Conservation (phyloP, 768 basidiomycete species). For the Crassisporium funariophilum region DNA sequence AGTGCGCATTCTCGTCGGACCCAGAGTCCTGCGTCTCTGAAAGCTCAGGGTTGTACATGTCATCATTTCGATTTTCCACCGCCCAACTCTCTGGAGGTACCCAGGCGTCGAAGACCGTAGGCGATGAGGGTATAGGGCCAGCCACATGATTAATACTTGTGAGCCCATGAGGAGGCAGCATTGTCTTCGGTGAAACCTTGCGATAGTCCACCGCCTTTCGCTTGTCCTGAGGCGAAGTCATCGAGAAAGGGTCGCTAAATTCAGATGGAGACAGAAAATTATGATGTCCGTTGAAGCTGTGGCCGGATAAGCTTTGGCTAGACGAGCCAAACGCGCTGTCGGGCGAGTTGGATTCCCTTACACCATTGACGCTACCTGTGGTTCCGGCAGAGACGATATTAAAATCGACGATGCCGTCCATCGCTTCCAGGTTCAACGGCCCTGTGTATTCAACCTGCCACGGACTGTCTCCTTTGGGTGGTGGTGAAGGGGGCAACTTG, state of each 20-base stretch:
- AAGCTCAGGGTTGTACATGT: slow-evolving; percentile 10
- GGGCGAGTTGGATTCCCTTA: slow-evolving; percentile 40
- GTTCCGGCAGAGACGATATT: slow-evolving; percentile 23
- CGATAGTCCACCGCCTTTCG: slow-evolving; percentile 31
- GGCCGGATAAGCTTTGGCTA: slow-evolving; percentile 34
- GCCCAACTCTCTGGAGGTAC: slow-evolving; percentile 79
- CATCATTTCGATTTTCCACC: slow-evolving; percentile 43
- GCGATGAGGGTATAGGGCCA: slow-evolving; percentile 6
- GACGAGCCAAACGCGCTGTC: slow-evolving; percentile 44
- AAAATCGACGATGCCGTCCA: slow-evolving; percentile 81
- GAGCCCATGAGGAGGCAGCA: slow-evolving; percentile 21
- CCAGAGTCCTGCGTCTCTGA: slow-evolving; percentile 9
- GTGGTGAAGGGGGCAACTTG: slow-evolving; percentile 31
- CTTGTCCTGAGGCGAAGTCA: slow-evolving; percentile 29
- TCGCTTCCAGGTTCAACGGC: slow-evolving; percentile 70
- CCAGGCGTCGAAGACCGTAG: slow-evolving; percentile 43
- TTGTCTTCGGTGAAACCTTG: slow-evolving; percentile 57
- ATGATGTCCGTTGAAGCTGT: slow-evolving; percentile 22
- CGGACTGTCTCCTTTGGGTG: slow-evolving; percentile 29
- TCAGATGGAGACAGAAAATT: slow-evolving; percentile 28
- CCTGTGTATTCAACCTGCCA: slow-evolving; percentile 42
- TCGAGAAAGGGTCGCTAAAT: slow-evolving; percentile 46
- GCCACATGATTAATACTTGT: slow-evolving; percentile 4
- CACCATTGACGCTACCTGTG: slow-evolving; percentile 6
- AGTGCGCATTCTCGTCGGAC: slow-evolving; percentile 1